Evolutionary conservation across 345 rosid species (phyloP).

Genomic region (Eucalyptus curtisii): DNA sequence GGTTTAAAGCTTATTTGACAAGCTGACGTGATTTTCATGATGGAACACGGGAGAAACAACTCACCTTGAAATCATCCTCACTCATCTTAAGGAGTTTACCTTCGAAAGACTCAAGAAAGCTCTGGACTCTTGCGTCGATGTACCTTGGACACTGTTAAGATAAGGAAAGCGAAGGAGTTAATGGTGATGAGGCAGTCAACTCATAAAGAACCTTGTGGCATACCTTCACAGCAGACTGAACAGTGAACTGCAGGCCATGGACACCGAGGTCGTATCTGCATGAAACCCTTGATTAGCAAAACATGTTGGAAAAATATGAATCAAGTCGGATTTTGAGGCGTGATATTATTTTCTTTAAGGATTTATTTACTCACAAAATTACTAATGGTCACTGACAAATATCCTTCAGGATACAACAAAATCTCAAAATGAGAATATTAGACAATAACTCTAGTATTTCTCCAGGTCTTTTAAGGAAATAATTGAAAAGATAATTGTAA

Average conservation of each 20-base stretch:
- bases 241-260: slow-evolving; percentile 52
- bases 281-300: neutral
- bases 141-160: slow-evolving; percentile 53
- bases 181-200: neutral
- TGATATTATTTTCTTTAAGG: accelerated
- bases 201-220: neutral
- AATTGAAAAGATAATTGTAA: no score
- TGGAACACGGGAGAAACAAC: neutral
- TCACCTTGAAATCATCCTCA: slow-evolving; percentile 64
- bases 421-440: no score
- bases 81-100: slow-evolving; percentile 51
- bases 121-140: slow-evolving; percentile 67
- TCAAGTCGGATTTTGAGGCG: no score
- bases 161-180: neutral
- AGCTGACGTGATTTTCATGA: neutral
- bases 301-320: no score
- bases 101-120: slow-evolving; percentile 52
- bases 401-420: accelerated
- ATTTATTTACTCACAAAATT: no score
- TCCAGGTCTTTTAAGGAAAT: accelerated
- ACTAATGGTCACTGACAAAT: accelerated
- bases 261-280: slow-evolving; percentile 66
- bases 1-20: neutral
- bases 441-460: accelerated
- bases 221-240: slow-evolving; percentile 78